Evolutionary conservation across 2,329 filamentous ascomycete genomes (phyloP), one percentile per base, ranked within the genome.

Genomic region (Colletotrichum salicis): DNA sequence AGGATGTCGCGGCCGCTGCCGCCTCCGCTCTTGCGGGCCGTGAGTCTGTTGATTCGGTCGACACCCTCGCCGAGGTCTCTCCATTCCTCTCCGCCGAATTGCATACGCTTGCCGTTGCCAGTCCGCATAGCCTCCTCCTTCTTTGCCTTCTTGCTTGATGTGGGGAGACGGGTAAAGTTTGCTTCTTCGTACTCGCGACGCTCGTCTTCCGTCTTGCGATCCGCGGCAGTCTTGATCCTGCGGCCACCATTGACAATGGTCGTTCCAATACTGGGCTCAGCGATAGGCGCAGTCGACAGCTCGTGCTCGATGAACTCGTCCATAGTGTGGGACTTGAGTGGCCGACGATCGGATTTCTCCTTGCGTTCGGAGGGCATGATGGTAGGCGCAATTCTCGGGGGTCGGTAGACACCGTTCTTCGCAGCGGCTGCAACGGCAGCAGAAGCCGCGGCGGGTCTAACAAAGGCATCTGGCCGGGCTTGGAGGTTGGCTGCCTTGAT

Each of bases 291-390:
- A 6, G 88, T 83, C 0, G 94, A 95, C 71, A 98, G 87, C 81
- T 99, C 96, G 22, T 93, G 91, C 61, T 89, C 90, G 74, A 99
- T 90, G 78, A 97, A 99, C 78, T 98, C 96, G 79, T 98, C 95
- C 79, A 99, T 91, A 1, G 95, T 94, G 58, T 91, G 91, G 0
- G 95, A 97, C 79, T 93, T 94, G 73, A 89, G 87, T 3, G 90
- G 89, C 54, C 89, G 86, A 54, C 90, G 89, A 4, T 91, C 87
- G 35, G 84, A 82, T 74, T 90, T 90, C 73, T 92, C 90, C 69
- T 90, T 87, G 60, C 88, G 86, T 70, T 91, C 88, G 22, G 90
- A 90, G 10, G 94, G 93, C 91, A 98, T 96, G 12, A 93, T 86
- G 2, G 94, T 95, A 0, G 96, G 94, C 71, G 94, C 94, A 77